phyloP scores from a whole-genome alignment of 208 protist genomes.

The Strigomonas culicis region DNA sequence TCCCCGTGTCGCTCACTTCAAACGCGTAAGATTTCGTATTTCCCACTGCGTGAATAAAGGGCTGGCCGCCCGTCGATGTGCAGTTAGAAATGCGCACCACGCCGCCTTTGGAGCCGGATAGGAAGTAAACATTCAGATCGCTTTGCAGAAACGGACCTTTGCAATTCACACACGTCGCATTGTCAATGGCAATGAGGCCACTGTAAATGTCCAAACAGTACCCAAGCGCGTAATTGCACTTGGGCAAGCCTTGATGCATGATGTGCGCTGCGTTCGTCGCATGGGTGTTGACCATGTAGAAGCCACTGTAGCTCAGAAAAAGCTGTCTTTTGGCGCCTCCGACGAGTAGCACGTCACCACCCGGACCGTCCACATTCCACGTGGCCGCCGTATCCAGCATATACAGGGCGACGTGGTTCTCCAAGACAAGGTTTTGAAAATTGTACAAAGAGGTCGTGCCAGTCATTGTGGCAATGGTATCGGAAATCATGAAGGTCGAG shows the following conservation, averaged over 20 bases:
- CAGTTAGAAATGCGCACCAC: not conserved
- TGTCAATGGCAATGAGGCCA: not conserved
- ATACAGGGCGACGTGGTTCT: not conserved
- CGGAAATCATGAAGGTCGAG: not conserved
- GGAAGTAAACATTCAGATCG: not conserved
- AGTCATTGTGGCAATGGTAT: not conserved
- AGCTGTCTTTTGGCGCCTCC: not conserved
- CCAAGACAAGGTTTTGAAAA: not conserved
- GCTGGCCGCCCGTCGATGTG: not conserved
- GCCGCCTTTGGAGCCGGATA: not conserved
- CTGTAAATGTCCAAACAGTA: not conserved
- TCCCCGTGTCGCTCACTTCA: not conserved
- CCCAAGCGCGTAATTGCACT: not conserved
- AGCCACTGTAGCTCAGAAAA: not conserved
- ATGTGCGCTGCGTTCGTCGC: not conserved
- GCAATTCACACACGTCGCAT: not conserved
- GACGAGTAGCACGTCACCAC: not conserved
- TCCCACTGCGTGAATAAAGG: not conserved
- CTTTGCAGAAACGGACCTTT: not conserved
- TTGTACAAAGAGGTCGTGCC: not conserved
- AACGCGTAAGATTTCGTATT: not conserved
- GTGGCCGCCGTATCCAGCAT: constrained; percentile 8
- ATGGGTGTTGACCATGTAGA: not conserved
- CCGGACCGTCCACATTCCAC: not conserved
- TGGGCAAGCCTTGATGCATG: not conserved